These are phyloP conservation scores for Arthrobotrys entomopaga DNA, from an alignment of 2,329 filamentous ascomycete species.

Conservation along the genomic window DNA sequence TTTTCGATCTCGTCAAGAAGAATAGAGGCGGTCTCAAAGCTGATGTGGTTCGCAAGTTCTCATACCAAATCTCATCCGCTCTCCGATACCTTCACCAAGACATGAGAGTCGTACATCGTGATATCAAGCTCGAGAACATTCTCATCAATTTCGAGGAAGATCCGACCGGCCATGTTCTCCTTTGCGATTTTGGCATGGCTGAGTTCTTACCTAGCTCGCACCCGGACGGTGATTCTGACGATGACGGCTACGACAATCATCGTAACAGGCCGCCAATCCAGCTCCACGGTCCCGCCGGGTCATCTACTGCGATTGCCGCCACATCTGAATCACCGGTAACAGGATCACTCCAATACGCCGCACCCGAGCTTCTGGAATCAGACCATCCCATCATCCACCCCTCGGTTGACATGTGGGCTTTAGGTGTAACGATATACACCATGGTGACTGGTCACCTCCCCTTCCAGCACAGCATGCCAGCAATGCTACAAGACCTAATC, in stretches of 20 bases:
- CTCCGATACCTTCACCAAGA: conserved; percentile 75
- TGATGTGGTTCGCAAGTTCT: conserved; percentile 69
- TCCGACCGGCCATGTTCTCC: conserved; percentile 66
- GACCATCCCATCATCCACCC: conserved; percentile 61
- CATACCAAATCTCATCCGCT: conserved; percentile 72
- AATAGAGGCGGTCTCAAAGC: conserved; percentile 67
- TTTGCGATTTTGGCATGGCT: conserved; percentile 77
- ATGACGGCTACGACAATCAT: conserved; percentile 65
- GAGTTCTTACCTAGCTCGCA: conserved; percentile 70
- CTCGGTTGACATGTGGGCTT: conserved; percentile 74
- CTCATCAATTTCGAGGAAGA: conserved; percentile 68
- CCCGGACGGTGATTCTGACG: conserved; percentile 66
- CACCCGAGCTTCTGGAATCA: conserved; percentile 63
- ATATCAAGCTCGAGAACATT: conserved; percentile 77
- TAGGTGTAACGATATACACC: conserved; percentile 72
- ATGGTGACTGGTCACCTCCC: conserved; percentile 71
- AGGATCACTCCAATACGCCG: conserved; percentile 64
- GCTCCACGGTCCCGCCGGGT: conserved; percentile 68
- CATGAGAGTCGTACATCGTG: conserved; percentile 73
- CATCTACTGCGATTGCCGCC: conserved; percentile 70
- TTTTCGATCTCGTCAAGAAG: conserved; percentile 71
- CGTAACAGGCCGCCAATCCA: conserved; percentile 65
- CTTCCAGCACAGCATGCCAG: conserved; percentile 71
- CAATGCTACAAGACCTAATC: conserved; percentile 71
- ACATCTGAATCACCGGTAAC: conserved; percentile 66